Base-by-base conservation (phyloP, 2,329 filamentous ascomycete genomes). In the Helotiales sp. region DNA sequence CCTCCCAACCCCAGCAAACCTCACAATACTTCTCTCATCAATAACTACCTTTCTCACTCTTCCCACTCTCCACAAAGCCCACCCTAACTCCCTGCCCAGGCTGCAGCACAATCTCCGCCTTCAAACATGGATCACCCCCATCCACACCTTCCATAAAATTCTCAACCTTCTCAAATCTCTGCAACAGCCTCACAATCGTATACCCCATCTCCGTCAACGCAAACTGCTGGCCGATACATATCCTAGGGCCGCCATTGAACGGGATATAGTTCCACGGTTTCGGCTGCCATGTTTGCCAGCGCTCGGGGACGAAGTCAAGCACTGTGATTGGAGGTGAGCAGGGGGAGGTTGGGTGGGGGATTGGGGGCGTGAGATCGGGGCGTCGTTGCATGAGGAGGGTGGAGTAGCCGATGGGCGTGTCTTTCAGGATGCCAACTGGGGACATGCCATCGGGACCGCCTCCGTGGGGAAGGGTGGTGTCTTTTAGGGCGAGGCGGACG, bases 181-280 rank as follows among this genome's bases (percentile, higher is more conserved):
- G 92, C 75, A 94, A 86, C 71, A 95, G 75, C 52, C 92, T 82
- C 30, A 89, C 88, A 68, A 93, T 83, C 10, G 91, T 88, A 76
- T 94, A 94, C 32, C 82, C 82, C 82, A 91, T 91, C 82, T 94
- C 91, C 0, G 91, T 93, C 55, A 94, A 79, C 15, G 92, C 92
- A 77, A 93, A 95, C 78, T 95, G 91, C 82, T 95, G 91, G 1
- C 91, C 91, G 67, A 93, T 87, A 78, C 91, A 92, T 75, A 92
- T 91, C 34, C 91, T 82, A 50, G 91, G 89, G 0, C 90, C 91
- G 11, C 89, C 89, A 76, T 92, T 93, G 79, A 93, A 93, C 3
- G 91, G 91, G 49, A 93, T 84, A 76, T 91, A 93, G 69, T 89
- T 85, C 87, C 90, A 92, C 0, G 87, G 86, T 74, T 84, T 85